Percentiles rank a stretch among this genome's conserved stretches.
phyloP scores from a whole-genome alignment of 345 rosid species.

The Arabidopsis suecica region DNA sequence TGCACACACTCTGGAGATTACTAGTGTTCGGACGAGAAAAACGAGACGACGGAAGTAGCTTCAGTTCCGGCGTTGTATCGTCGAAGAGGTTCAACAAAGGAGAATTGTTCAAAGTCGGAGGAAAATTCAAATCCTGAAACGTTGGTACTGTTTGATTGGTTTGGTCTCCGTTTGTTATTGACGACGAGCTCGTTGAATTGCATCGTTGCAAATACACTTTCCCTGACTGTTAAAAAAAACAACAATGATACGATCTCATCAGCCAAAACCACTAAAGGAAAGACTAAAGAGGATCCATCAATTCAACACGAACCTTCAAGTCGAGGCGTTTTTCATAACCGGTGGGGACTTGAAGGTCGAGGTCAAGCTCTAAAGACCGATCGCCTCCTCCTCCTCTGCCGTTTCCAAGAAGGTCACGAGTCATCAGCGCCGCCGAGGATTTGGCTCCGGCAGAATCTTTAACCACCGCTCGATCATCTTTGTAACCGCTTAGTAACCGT shows the following conservation, averaged over 20 bases:
- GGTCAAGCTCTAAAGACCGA: constrained; percentile 79
- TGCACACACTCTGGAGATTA: constrained; percentile 79
- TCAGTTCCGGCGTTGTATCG: constrained; percentile 54
- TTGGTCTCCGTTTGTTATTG: constrained; percentile 47
- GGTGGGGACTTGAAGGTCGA: constrained; percentile 80
- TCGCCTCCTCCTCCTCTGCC: constrained; percentile 35
- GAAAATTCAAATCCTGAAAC: constrained; percentile 78
- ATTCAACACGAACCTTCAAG: constrained; percentile 60
- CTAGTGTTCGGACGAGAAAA: constrained; percentile 34
- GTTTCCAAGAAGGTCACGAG: constrained; percentile 74
- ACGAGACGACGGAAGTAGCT: constrained; percentile 27
- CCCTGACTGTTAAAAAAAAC: constrained; percentile 68
- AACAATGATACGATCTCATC: background rate
- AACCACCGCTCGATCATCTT: constrained; percentile 48
- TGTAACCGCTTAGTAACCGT: constrained; percentile 54
- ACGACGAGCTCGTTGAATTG: constrained; percentile 56
- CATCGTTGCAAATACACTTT: constrained; percentile 78
- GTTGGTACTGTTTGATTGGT: constrained; percentile 55
- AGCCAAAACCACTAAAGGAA: background rate
- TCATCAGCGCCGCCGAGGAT: constrained; percentile 58
- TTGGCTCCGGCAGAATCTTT: constrained; percentile 48
- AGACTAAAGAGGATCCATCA: background rate
- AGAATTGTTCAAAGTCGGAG: constrained; percentile 42
- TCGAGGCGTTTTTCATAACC: constrained; percentile 96
- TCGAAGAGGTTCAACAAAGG: constrained; percentile 56